Conservation (phyloP, 2,329 filamentous ascomycete species). For the Hymenoscyphus albidus region DNA sequence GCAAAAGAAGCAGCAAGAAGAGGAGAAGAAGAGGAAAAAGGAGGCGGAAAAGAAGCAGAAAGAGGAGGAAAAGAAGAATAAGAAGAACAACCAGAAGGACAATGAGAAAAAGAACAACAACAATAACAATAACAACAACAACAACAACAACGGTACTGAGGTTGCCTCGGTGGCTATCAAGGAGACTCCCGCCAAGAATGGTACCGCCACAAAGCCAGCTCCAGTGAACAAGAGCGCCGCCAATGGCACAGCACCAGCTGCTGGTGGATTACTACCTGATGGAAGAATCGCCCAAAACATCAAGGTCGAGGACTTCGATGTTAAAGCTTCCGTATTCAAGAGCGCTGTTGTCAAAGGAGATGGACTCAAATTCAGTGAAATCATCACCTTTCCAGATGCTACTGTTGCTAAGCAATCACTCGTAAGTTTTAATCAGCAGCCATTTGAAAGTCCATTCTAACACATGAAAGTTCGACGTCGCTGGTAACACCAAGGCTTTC, state of each 20-base stretch:
- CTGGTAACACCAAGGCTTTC: constrained; percentile 17
- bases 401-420: neutral
- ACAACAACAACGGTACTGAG: neutral
- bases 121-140: too few species aligned
- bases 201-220: neutral
- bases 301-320: constrained; percentile 23
- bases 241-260: neutral
- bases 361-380: constrained; percentile 7
- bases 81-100: too few species aligned
- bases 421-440: neutral
- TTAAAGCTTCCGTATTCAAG: constrained; percentile 25
- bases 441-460: neutral
- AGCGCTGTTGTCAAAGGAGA: constrained; percentile 31
- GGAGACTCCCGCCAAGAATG: neutral
- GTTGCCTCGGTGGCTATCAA: neutral
- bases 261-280: neutral
- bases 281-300: neutral
- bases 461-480: constrained; percentile 14
- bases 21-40: too few species aligned
- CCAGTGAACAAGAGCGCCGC: neutral
- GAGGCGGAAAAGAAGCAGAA: too few species aligned
- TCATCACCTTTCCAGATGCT: neutral
- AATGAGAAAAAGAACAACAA: too few species aligned
- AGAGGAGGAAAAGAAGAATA: too few species aligned
- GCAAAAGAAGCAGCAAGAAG: too few species aligned